phyloP scores from a whole-genome alignment of 108 stramenopile genomes.

The Pseudonitzschia multiseries region DNA sequence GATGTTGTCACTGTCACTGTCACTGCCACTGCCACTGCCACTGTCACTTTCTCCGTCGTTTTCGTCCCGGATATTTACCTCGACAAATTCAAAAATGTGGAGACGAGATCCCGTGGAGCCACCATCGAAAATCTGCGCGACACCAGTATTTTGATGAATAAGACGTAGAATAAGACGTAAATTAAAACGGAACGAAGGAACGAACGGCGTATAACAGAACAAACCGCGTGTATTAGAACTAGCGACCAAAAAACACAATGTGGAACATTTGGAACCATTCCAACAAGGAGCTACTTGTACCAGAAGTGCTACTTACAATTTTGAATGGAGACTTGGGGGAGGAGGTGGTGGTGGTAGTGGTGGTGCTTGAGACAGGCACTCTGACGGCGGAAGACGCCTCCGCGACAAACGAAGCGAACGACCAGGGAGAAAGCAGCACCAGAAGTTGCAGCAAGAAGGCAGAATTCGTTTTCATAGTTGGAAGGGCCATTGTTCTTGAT shows the following conservation, averaged over 20 bases:
- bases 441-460: not conserved
- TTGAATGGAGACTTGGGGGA: conserved; percentile 37
- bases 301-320: conserved; percentile 30
- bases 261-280: not conserved
- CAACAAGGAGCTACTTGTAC: too few relatives aligned
- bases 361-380: not conserved
- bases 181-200: too few relatives aligned
- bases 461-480: not conserved
- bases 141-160: not conserved
- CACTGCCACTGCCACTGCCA: conserved; percentile 1
- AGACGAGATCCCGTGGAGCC: conserved; percentile 88
- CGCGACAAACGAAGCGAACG: not conserved
- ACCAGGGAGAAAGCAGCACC: conserved; percentile 15
- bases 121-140: conserved; percentile 74
- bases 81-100: conserved; percentile 79
- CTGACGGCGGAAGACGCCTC: not conserved
- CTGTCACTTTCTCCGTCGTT: conserved; percentile 3
- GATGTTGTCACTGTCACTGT: not conserved
- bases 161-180: too few relatives aligned
- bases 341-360: too few relatives aligned
- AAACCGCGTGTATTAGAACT: too few relatives aligned
- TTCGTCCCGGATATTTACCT: conserved; percentile 6
- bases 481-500: not conserved
- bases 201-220: too few relatives aligned
- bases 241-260: not conserved